A percentile compares a stretch with the other conserved stretches of the same genome.
Conservation (phyloP, 805 yeast genomes). For the Barnettozyma salicaria region DNA sequence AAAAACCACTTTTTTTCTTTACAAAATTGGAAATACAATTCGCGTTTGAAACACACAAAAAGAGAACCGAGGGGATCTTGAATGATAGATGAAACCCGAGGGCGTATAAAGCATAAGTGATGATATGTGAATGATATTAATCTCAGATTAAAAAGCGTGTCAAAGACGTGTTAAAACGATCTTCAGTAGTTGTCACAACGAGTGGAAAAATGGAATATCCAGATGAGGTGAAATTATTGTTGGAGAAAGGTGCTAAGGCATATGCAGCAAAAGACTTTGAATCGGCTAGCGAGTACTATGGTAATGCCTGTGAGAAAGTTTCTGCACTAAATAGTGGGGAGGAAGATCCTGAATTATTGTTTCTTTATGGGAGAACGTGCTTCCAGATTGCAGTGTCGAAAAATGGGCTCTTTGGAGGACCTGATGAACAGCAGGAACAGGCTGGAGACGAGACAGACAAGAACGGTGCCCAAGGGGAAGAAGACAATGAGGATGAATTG, state of each 20-base stretch:
- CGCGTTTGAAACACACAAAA: conserved; percentile 17
- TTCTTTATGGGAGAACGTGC: conserved; percentile 72
- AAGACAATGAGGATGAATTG: conserved; percentile 25
- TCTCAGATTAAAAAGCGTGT: no score
- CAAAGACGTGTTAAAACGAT: not conserved
- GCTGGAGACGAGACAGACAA: conserved; percentile 8
- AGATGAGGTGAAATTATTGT: conserved; percentile 38
- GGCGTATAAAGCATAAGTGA: no score
- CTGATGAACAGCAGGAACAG: conserved; percentile 21
- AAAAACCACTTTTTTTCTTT: not conserved
- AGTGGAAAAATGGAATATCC: conserved; percentile 26
- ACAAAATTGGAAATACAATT: conserved; percentile 5
- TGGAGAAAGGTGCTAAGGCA: conserved; percentile 57
- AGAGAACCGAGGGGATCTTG: not conserved
- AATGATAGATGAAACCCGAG: no score
- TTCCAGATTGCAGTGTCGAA: conserved; percentile 71
- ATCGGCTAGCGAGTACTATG: conserved; percentile 61
- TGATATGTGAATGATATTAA: no score
- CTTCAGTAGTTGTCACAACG: not conserved
- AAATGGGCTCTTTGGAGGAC: conserved; percentile 70
- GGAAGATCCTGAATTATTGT: conserved; percentile 69
- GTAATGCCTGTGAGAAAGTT: conserved; percentile 61
- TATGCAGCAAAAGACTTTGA: conserved; percentile 64
- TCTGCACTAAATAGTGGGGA: conserved; percentile 46
- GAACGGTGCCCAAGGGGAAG: conserved; percentile 16